Percentiles rank a stretch among this genome's conserved stretches.
Conservation (phyloP, 1,284 basidiomycete genomes). For the Psilocybe mexicana region DNA sequence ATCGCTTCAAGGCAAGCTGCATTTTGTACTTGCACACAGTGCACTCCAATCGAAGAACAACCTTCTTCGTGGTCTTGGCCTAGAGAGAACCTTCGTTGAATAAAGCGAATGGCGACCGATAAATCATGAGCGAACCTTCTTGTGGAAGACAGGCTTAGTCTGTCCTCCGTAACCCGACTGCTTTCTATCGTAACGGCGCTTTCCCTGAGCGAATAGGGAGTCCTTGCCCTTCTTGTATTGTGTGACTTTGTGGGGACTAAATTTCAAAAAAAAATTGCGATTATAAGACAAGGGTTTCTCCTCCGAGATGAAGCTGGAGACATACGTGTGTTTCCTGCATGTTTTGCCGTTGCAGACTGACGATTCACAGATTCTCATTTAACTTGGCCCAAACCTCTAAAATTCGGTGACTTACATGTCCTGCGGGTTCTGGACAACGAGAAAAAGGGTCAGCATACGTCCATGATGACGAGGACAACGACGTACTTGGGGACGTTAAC, state of each 20-base stretch:
- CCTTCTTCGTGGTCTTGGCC: conserved; percentile 99
- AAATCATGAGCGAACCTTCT: conserved; percentile 65
- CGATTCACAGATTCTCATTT: conserved; percentile 7
- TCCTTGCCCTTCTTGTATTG: conserved; percentile 99
- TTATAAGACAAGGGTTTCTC: neutral
- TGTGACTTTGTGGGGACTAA: conserved; percentile 92
- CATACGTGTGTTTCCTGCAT: conserved; percentile 98
- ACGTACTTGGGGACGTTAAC: conserved; percentile 91
- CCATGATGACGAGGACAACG: conserved; percentile 2
- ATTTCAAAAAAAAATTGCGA: neutral
- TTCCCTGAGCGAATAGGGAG: conserved; percentile 95
- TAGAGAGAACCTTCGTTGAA: conserved; percentile 28
- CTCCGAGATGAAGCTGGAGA: neutral
- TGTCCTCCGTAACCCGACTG: conserved; percentile 99
- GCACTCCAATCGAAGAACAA: conserved; percentile 97
- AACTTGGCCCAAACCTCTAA: neutral
- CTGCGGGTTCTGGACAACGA: conserved; percentile 65
- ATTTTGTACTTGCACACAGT: conserved; percentile 99
- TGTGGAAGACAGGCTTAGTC: conserved; percentile 99
- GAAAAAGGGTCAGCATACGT: conserved; percentile 26
- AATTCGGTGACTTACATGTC: conserved; percentile 63
- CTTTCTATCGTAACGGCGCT: conserved; percentile 99
- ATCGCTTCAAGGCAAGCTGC: conserved; percentile 95
- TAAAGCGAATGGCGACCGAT: neutral
- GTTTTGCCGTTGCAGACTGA: conserved; percentile 97